Evolutionary conservation across 257 asterid species (phyloP).

Genomic region (Nyctanthes arbortristis): DNA sequence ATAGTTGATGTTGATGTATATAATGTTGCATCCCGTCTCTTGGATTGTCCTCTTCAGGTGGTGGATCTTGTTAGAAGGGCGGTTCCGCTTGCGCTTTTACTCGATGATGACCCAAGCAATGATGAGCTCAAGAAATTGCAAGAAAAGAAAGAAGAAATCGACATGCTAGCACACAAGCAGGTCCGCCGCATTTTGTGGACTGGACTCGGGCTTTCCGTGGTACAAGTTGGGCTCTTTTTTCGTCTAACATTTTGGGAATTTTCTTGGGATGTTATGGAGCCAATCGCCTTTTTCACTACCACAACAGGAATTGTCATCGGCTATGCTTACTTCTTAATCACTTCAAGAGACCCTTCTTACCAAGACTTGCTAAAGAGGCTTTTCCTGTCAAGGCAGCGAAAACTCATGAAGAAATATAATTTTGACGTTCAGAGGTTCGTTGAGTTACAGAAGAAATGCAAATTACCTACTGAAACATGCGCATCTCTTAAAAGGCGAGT

Average conservation of each 20-base stretch:
- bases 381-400: slow-evolving; percentile 84
- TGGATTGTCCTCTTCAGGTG: slow-evolving; percentile 46
- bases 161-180: slow-evolving; percentile 73
- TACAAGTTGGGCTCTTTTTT: slow-evolving; percentile 80
- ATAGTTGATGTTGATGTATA: background rate
- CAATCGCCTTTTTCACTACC: slow-evolving; percentile 80
- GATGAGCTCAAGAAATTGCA: slow-evolving; percentile 67
- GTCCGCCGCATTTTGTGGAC: slow-evolving; percentile 81
- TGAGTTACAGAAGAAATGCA: slow-evolving; percentile 74
- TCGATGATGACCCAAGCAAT: slow-evolving; percentile 61
- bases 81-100: slow-evolving; percentile 70
- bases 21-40: background rate
- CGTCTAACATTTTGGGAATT: slow-evolving; percentile 96
- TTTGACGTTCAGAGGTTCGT: slow-evolving; percentile 71
- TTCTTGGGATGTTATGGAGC: slow-evolving; percentile 98
- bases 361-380: slow-evolving; percentile 82
- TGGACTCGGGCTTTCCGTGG: slow-evolving; percentile 63
- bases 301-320: slow-evolving; percentile 75
- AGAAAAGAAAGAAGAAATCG: slow-evolving; percentile 62
- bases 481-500: slow-evolving; percentile 48
- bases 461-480: slow-evolving; percentile 42
- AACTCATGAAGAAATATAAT: slow-evolving; percentile 61
- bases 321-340: slow-evolving; percentile 78
- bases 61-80: slow-evolving; percentile 83
- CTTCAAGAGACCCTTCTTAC: slow-evolving; percentile 85